phyloP scores from a whole-genome alignment of 352 stramenopile genomes.

The Pythium chondricola region DNA sequence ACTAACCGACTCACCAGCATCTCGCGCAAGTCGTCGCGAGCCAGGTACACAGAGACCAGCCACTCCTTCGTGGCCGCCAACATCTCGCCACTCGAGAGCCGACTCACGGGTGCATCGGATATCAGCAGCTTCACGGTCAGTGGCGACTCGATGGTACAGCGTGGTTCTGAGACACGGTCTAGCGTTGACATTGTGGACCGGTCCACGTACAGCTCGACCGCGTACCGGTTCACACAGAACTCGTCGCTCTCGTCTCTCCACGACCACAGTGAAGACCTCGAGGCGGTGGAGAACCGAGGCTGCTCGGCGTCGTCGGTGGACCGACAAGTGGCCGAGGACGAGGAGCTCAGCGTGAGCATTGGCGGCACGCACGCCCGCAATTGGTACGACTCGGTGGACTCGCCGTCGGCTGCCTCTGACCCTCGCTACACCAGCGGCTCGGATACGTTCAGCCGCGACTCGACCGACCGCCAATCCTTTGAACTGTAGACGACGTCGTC shows the following conservation, averaged over 20 bases:
- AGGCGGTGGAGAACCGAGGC: conserved; percentile 14
- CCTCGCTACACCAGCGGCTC: conserved; percentile 26
- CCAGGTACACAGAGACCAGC: conserved; percentile 2
- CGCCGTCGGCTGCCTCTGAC: conserved; percentile 24
- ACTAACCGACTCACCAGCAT: conserved; percentile 12
- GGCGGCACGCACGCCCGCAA: conserved; percentile 12
- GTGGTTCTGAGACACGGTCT: not conserved
- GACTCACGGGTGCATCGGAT: not conserved
- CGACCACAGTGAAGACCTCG: conserved; percentile 7
- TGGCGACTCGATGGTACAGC: not conserved
- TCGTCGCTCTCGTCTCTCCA: conserved; percentile 29
- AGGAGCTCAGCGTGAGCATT: conserved; percentile 16
- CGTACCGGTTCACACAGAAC: conserved; percentile 30
- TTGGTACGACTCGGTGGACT: conserved; percentile 59
- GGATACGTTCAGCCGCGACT: conserved; percentile 23
- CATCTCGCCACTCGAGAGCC: not conserved
- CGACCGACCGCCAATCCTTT: conserved; percentile 45
- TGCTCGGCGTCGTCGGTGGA: conserved; percentile 22
- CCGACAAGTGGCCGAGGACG: conserved; percentile 19
- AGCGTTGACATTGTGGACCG: conserved; percentile 5
- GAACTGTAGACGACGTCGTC: conserved; percentile 42
- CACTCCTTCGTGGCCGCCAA: not conserved
- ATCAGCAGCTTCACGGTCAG: conserved; percentile 4
- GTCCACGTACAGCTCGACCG: conserved; percentile 10
- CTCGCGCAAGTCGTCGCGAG: conserved; percentile 7